Percentiles rank a stretch among this genome's conserved stretches.
Conservation (phyloP, 352 stramenopile genomes). For the Sclerospora graminicola region DNA sequence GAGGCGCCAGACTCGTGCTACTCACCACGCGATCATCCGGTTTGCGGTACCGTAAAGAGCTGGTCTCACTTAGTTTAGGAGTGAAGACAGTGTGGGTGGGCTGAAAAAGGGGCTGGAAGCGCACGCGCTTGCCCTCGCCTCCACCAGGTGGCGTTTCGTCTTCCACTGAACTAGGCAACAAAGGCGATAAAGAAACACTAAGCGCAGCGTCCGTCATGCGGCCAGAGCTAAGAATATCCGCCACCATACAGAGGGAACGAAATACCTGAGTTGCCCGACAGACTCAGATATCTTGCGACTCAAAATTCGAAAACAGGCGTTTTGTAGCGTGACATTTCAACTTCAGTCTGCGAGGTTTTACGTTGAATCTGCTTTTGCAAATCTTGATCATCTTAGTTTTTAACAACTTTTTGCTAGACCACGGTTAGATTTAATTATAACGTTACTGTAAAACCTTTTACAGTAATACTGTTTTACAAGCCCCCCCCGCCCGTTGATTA, state of each 20-base stretch:
- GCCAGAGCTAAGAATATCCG: conserved; percentile 25
- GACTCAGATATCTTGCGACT: too few species aligned
- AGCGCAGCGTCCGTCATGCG: conserved; percentile 37
- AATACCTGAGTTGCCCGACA: too few species aligned
- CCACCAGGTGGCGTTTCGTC: conserved; percentile 24
- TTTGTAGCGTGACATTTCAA: too few species aligned
- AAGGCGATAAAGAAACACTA: conserved; percentile 67
- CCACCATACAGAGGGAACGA: conserved; percentile 37
- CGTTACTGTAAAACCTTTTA: too few species aligned
- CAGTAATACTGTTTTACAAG: too few species aligned
- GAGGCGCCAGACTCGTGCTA: conserved; percentile 52
- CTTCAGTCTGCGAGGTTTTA: too few species aligned
- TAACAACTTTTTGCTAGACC: too few species aligned
- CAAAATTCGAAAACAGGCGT: too few species aligned
- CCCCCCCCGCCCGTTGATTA: too few species aligned
- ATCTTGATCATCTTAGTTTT: too few species aligned
- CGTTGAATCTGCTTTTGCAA: too few species aligned
- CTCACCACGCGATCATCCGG: conserved; percentile 62
- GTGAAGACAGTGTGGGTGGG: conserved; percentile 83
- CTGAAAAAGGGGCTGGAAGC: conserved; percentile 62
- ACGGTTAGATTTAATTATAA: too few species aligned
- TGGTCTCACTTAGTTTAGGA: conserved; percentile 52
- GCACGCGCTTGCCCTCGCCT: conserved; percentile 41
- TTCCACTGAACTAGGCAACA: conserved; percentile 70
- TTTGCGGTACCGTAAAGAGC: conserved; percentile 67